Conservation (phyloP, 108 stramenopile genomes). For the Fistulifera solaris region DNA sequence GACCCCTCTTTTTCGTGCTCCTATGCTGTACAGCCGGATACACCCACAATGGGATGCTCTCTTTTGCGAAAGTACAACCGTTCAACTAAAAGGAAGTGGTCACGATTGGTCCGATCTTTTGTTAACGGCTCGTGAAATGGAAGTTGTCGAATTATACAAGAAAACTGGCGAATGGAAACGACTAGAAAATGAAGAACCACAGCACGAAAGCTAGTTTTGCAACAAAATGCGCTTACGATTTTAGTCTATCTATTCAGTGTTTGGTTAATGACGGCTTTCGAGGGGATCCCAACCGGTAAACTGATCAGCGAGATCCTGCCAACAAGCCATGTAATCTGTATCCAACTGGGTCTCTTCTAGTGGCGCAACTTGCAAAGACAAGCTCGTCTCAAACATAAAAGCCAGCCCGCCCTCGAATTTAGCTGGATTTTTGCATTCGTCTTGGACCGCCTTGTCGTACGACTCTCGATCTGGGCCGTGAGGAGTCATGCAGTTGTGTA, state of each 20-base stretch:
- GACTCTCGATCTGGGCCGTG: conserved; percentile 85
- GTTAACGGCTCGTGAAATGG: conserved; percentile 46
- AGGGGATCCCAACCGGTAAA: too few relatives aligned
- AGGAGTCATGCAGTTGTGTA: conserved; percentile 84
- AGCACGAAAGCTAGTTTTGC: too few relatives aligned
- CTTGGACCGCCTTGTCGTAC: conserved; percentile 54
- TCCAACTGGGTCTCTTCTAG: conserved; percentile 15
- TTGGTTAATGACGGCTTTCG: too few relatives aligned
- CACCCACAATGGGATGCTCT: conserved; percentile 70
- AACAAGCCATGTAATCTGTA: conserved; percentile 16
- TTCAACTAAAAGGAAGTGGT: conserved; percentile 36
- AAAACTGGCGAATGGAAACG: conserved; percentile 46
- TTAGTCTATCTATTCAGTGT: too few relatives aligned
- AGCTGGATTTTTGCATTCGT: conserved; percentile 46
- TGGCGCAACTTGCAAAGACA: conserved; percentile 45
- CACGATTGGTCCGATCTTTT: conserved; percentile 67
- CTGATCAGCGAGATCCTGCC: conserved; percentile 6
- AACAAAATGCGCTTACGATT: too few relatives aligned
- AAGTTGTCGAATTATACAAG: conserved; percentile 34
- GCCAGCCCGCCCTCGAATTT: conserved; percentile 82
- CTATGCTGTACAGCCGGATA: conserved; percentile 78
- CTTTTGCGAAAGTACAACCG: conserved; percentile 68
- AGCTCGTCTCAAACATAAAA: conserved; percentile 92
- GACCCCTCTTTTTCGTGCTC: conserved; percentile 78
- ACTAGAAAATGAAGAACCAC: too few relatives aligned